Evolutionary conservation across 2,329 filamentous ascomycete species (phyloP), one percentile per base, ranked within the genome.

Genomic region (Lecanosticta acicola): DNA sequence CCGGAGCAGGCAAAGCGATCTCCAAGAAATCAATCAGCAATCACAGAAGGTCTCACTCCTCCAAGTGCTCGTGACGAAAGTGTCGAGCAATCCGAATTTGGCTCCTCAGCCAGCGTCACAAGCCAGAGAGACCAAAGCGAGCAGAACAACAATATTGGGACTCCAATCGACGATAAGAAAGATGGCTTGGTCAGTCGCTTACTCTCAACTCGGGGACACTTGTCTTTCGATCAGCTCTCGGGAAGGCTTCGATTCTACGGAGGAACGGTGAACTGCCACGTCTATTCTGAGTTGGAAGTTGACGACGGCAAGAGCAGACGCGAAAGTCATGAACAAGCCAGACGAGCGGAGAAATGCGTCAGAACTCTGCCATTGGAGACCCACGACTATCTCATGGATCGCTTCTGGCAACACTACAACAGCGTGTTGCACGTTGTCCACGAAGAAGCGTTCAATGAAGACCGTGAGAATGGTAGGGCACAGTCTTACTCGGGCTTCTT

Each of bases 381-480:
- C 8, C 57, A 58, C 37, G 55, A 59, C 29, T 58, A 59, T 35
- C 45, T 59, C 3, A 56, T 59, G 57, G 20, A 53, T 9, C 43
- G 58, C 13, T 59, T 59, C 44, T 59, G 53, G 53, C 50, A 53
- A 32, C 57, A 59, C 36, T 59, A 59, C 46, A 59, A 59, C 38
- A 43, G 41, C 10, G 57, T 59, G 1, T 18, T 59, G 10, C 57
- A 59, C 16, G 57, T 59, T 2, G 57, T 59, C 1, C 55, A 59
- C 32, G 50, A 58, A 32, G 51, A 54, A 8, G 55, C 55, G 1
- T 59, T 59, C 48, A 51, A 49, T 17, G 55, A 58, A 37, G 57
- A 59, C 34, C 47, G 54, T 3, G 47, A 54, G 4, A 36, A 51
- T 33, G 55, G 51, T 11, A 43, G 48, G 21, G 52, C 47, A 24